phyloP scores from a whole-genome alignment of 441 rosid genomes.

The Hura crepitans region DNA sequence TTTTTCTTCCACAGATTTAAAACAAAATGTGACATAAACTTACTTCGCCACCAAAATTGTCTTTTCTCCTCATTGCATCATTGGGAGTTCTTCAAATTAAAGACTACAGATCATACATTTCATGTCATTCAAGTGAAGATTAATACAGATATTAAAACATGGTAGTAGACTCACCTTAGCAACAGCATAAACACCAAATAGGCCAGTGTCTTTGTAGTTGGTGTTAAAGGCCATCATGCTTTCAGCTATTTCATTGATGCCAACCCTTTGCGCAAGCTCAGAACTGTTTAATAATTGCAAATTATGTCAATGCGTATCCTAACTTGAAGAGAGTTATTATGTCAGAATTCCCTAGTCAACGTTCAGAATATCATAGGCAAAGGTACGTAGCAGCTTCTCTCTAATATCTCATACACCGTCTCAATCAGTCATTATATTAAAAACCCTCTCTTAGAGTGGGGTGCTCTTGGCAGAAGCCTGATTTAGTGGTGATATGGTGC shows the following conservation, averaged over 20 bases:
- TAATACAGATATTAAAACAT: neutral
- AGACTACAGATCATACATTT: neutral
- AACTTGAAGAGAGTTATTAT: neutral
- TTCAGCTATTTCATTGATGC: conserved; percentile 86
- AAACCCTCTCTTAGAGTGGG: neutral
- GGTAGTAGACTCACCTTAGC: conserved; percentile 65
- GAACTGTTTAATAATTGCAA: conserved; percentile 50
- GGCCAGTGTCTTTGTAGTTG: conserved; percentile 97
- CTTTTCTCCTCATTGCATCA: neutral
- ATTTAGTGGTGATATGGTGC: conserved; percentile 7
- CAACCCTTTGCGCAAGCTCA: conserved; percentile 78
- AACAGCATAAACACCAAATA: conserved; percentile 93
- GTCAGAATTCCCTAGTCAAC: neutral
- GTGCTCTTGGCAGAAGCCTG: neutral
- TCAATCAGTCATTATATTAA: neutral
- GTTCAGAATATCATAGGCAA: neutral
- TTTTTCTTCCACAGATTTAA: neutral
- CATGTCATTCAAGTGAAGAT: neutral
- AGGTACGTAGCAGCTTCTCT: neutral
- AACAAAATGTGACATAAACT: neutral
- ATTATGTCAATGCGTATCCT: conserved; percentile 2
- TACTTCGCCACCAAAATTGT: neutral
- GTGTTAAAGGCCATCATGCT: conserved; percentile 98
- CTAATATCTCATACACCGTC: neutral
- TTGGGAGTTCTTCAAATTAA: neutral